A percentile compares a stretch with the other conserved stretches of the same genome.
These are phyloP conservation scores for Bacidia gigantensis DNA, from an alignment of 495 filamentous ascomycete species.

Conservation along the genomic window DNA sequence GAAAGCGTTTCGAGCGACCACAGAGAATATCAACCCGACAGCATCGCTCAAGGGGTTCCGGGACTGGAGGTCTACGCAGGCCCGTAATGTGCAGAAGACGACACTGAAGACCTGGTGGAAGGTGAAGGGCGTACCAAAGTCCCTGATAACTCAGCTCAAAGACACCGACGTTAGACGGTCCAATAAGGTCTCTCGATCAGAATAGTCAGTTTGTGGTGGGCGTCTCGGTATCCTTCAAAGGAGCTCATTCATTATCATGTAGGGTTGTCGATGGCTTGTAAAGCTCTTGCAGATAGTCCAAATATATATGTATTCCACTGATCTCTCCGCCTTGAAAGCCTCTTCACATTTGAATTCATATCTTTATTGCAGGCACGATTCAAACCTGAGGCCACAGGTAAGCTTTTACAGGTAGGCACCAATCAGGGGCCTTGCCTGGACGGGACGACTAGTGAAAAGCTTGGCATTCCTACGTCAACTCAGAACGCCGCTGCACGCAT, in stretches of 20 bases:
- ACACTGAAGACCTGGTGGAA: conserved; percentile 16
- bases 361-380: too few species aligned
- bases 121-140: conserved; percentile 12
- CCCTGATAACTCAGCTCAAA: not conserved
- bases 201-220: too few species aligned
- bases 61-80: not conserved
- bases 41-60: not conserved
- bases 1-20: not conserved
- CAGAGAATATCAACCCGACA: not conserved
- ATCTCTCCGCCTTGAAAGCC: not conserved
- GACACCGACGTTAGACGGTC: not conserved
- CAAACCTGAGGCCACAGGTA: too few species aligned
- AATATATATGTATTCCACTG: not conserved
- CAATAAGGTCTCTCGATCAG: not conserved
- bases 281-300: not conserved
- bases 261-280: not conserved
- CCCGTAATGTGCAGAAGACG: conserved; percentile 15
- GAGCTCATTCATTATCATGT: not conserved
- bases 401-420: not conserved
- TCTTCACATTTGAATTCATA: too few species aligned
- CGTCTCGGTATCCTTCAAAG: too few species aligned
- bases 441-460: not conserved
- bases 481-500: not conserved
- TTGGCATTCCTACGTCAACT: conserved; percentile 1
- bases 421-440: not conserved